Evolutionary conservation across 768 basidiomycete genomes (phyloP), one percentile per base, ranked within the genome.

Genomic region (Harrya chromipes): DNA sequence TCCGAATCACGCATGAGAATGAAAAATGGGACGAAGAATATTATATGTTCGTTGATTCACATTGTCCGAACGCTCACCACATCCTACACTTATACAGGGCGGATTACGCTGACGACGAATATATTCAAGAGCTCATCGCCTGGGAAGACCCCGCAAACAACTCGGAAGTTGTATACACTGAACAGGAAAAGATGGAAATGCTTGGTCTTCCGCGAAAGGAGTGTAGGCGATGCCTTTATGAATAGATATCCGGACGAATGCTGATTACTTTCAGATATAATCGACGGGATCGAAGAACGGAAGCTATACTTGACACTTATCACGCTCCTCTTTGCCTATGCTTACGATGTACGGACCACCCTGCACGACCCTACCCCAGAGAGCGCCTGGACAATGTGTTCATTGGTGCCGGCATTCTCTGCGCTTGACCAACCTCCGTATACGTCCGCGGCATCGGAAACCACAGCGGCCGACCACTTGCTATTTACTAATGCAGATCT

Each of bases 381-480:
- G 67, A 92, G 90, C 64, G 85, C 87, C 13, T 94, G 90, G 90
- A 94, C 91, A 2, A 75, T 94, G 46, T 77, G 82, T 55, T 75
- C 70, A 26, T 75, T 94, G 43, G 80, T 80, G 12, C 84, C 90
- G 40, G 81, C 82, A 3, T 90, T 94, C 68, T 82, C 90, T n/a
- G 85, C 90, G 1, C 80, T 94, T 26, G 87, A 91, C 63, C 81
- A 84, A 24, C 79, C 83, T 19, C 77, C 77, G n/a, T 81, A 80
- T 56, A 48, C 37, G 31, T 43, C 56, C 54, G 43, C 6, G 43
- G 62, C 43, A 47, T 61, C 36, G 52, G 43, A 54, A 34, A 36
- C 40, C 29, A 23, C n/a, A 24, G 40, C 54, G n/a, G 40, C 49
- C 16, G 39, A 26, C 20, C 50, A 47, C 26, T 27, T 43, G 10